Base-by-base conservation (phyloP, 257 asterid genomes). In the Jacaranda mimosifolia region DNA sequence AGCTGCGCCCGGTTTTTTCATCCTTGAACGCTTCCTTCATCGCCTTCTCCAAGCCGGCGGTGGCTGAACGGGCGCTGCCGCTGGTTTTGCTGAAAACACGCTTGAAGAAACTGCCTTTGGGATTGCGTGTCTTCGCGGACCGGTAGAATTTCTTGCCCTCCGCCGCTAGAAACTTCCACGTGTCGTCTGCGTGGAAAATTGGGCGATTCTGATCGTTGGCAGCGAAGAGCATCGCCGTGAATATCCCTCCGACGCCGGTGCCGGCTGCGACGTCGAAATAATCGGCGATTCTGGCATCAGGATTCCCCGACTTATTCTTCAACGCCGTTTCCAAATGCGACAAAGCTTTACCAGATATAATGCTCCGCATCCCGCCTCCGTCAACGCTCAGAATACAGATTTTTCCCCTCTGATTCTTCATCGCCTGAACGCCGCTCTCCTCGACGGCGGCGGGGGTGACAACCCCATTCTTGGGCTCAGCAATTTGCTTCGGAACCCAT, bases 181-280 rank as follows among this genome's bases (percentile, higher is more conserved):
- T 89, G 55, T 91, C 99, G 4, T 91, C 97, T 0, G 96, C 98
- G 39, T 79, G 75, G 75, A 86, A 93, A 82, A 93, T 80, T 39
- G 98, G 96, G 38, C 92, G 90, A 39, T 49, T 79, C 46, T 77
- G 83, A 79, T 88, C 93, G 83, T 74, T 80, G 14, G 95, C 77
- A 39, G 92, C 97, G 82, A 96, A 96, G 10, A 96, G 87, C 99
- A 96, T 96, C 83, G 97, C 88, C 77, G 97, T 84, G 83, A 91
- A 90, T 4, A 96, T 88, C 0, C 99, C 99, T 1, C 99, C 99
- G 53, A 91, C 88, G 68, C 99, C 98, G 70, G 92, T 86, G 12
- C 99, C 99, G 35, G 96, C 90, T 17, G 97, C 97, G 63, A 96
- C 98, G 84, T 96, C 99, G 84, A 96, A 93, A 40, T 89, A 96